Base-by-base conservation (phyloP, 805 yeast species). In the Candida succiphila region DNA sequence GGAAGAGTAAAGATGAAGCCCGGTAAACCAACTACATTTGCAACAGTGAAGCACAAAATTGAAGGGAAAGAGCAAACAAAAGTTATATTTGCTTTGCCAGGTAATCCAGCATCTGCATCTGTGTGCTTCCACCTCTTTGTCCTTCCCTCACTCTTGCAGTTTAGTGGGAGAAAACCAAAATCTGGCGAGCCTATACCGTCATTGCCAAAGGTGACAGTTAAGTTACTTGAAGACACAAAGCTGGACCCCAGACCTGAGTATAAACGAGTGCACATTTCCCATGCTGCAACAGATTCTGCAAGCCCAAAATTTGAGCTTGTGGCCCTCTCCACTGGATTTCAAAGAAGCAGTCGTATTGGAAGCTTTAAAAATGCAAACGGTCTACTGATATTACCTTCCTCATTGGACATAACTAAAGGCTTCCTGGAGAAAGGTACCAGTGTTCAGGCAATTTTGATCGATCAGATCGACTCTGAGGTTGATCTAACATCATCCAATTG, bases 1-100 rank as follows among this genome's bases (percentile, higher is more conserved):
- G 78, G 78, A 5, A 49, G 77, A 27, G 75, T 71, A 6, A 61
- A 61, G n/a, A 71, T 71, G 74, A 71, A 71, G 41, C 78, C 78
- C 1, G 78, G 78, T 0, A 71, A 71, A 39, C 78, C 78, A 3
- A 65, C 74, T 2, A 71, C 78, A 1, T 71, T 69, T 54, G 77
- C 75, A 0, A 67, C 74, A 0, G 68, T 72, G 0, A n/a, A n/a
- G n/a, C n/a, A n/a, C n/a, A 67, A 73, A 0, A 68, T 72, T 0
- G 42, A 37, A 12, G 7, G 25, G 9, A 35, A 39, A 8, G 45
- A 45, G 2, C 29, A 17, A 5, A 45, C 27, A 5, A 64, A 54
- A 33, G 45, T 56, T 4, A 57, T 71, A 1, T 66, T 71, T 50
- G 75, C 70, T 0, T 52, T 71, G 3, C 78, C 78, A 1, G 78